These are phyloP conservation scores for Penicillium griseofulvum DNA, from an alignment of 2,329 filamentous ascomycete species.

Conservation along the genomic window DNA sequence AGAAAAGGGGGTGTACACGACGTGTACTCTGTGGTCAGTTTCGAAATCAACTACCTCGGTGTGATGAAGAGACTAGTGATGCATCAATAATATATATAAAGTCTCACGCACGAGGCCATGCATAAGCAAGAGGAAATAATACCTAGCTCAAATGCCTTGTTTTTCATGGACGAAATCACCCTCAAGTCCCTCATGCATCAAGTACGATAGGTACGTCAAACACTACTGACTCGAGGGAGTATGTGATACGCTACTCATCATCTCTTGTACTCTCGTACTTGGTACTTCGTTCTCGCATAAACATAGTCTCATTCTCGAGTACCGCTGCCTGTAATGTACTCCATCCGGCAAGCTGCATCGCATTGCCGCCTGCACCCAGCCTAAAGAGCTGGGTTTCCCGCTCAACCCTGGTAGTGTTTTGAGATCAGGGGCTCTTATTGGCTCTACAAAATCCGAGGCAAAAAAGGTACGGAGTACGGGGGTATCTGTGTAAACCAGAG, in stretches of 20 bases:
- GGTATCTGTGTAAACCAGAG: background rate
- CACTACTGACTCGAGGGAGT: background rate
- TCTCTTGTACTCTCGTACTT: background rate
- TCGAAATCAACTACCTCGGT: too few relatives aligned
- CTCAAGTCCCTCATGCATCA: background rate
- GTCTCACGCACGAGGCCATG: too few relatives aligned
- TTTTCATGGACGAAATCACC: background rate
- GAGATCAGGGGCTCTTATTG: background rate
- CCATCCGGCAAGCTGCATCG: slow-evolving; percentile 24
- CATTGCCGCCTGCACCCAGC: slow-evolving; percentile 22
- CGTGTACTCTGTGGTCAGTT: background rate
- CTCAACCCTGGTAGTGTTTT: background rate
- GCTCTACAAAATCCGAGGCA: slow-evolving; percentile 5
- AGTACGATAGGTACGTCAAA: background rate
- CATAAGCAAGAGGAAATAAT: background rate
- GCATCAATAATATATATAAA: background rate
- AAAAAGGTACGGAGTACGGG: background rate
- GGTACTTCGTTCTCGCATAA: too few relatives aligned
- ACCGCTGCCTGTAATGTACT: slow-evolving; percentile 15
- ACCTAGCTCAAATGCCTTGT: background rate
- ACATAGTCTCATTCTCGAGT: background rate
- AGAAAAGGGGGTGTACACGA: background rate
- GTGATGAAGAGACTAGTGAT: background rate
- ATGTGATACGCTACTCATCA: background rate
- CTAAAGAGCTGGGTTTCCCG: slow-evolving; percentile 13